A percentile compares a stretch with the other conserved stretches of the same genome.
These are phyloP conservation scores for Aureobasidium sp. DNA, from an alignment of 2,329 filamentous ascomycete genomes.

Conservation along the genomic window DNA sequence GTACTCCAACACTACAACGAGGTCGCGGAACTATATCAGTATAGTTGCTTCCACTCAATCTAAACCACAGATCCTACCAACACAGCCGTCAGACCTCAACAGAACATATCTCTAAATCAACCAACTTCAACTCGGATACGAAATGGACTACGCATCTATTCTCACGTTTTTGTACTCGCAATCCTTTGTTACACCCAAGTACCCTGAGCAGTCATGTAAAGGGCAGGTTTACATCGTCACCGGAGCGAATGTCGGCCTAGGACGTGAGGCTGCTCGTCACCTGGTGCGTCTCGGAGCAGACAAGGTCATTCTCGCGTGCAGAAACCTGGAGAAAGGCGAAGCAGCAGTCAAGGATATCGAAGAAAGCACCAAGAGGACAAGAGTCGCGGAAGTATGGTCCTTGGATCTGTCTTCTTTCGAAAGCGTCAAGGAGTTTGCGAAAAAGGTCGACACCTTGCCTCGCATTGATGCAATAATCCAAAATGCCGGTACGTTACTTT, in stretches of 20 bases:
- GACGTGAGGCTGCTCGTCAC: conserved; percentile 38
- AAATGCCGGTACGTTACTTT: conserved; percentile 22
- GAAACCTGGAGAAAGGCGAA: conserved; percentile 37
- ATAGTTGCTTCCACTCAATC: not conserved
- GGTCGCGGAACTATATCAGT: not conserved
- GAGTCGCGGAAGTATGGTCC: conserved; percentile 38
- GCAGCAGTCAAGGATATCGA: conserved; percentile 36
- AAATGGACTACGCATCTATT: conserved; percentile 9
- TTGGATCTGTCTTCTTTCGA: conserved; percentile 36
- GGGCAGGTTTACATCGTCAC: conserved; percentile 41
- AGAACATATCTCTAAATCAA: no score
- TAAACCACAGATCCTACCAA: no score
- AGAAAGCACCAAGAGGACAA: conserved; percentile 23
- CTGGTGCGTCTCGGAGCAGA: conserved; percentile 33
- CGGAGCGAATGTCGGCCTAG: conserved; percentile 41
- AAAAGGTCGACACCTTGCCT: conserved; percentile 21
- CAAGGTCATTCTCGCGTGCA: conserved; percentile 39
- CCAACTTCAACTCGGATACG: no score
- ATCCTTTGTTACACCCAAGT: conserved; percentile 31
- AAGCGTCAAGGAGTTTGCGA: conserved; percentile 31
- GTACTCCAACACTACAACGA: not conserved
- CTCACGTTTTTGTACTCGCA: conserved; percentile 33
- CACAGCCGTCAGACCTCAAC: not conserved
- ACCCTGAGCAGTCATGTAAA: conserved; percentile 25
- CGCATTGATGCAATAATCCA: conserved; percentile 22